Base-by-base conservation (phyloP, 2,329 filamentous ascomycete species). In the Botrytis hyacinthi region DNA sequence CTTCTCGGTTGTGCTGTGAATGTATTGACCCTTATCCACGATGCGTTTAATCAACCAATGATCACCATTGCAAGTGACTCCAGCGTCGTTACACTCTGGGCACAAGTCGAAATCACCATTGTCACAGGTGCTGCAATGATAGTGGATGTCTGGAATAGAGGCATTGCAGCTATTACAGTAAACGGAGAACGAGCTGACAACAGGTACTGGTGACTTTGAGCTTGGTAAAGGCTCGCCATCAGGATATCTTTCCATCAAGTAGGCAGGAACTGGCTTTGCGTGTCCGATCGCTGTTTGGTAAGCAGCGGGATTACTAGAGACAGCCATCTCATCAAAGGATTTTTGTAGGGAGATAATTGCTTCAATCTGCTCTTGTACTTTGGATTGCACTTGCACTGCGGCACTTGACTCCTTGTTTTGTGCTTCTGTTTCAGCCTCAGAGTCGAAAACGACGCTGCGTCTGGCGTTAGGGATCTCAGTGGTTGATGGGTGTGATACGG, bases 41-140 rank as follows among this genome's bases (percentile, higher is more conserved):
- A 89, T 90, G 74, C 96, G 92, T 88, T 97, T 98, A 82, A 98
- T 95, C 83, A 99, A 86, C 95, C 94, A 98, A 84, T 99, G 96
- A 44, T 91, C 88, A 73, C 91, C 91, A 76, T 90, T 88, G 85
- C 97, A 99, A 59, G 92, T 88, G 73, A 92, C 86, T 76, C 95
- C 95, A 60, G 86, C 84, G 68, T 90, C 87, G 66, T 98, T 89
- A 80, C 96, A 99, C 9, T 85, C 83, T 76, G 90, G 87, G 86
- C 97, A 99, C 44, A 99, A 88, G 80, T 99, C 96, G 80, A 95
- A 99, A 82, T 99, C 96, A 59, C 95, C 96, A 73, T 92, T 89
- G 76, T 98, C 94, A 81, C 96, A 99, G 73, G 92, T 93, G 77
- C 93, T 93, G 86, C 97, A 99, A 84, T 99, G 96, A 83, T 93